A percentile compares a stretch with the other conserved stretches of the same genome.
phyloP scores from a whole-genome alignment of 345 rosid genomes.

The Murraya paniculata region DNA sequence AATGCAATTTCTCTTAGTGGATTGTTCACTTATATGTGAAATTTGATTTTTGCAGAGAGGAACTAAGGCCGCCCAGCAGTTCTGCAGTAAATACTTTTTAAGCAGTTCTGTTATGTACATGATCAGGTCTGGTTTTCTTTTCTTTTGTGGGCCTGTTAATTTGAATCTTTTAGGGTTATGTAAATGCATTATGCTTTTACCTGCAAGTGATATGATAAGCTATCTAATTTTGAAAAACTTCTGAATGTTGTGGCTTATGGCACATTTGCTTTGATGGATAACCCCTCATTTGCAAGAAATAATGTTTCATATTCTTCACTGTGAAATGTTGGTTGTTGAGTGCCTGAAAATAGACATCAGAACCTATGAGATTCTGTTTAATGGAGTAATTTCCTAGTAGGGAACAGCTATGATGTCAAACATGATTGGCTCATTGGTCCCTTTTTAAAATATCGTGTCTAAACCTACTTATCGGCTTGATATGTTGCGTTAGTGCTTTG shows the following conservation, averaged over 20 bases:
- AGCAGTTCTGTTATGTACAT: constrained; percentile 86
- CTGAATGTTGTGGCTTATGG: background rate
- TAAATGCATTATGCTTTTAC: background rate
- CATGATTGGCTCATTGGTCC: background rate
- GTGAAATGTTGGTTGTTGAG: background rate
- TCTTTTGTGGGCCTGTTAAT: background rate
- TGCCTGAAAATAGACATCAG: background rate
- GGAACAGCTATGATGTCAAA: background rate
- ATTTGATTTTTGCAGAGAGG: constrained; percentile 62
- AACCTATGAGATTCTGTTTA: background rate
- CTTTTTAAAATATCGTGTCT: background rate
- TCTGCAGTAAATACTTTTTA: constrained; percentile 67
- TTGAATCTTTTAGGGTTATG: background rate
- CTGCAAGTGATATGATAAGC: background rate
- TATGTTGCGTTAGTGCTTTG: background rate
- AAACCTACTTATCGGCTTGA: background rate
- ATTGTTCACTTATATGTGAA: constrained; percentile 11
- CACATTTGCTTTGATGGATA: background rate
- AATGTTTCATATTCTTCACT: background rate
- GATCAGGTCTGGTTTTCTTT: constrained; percentile 60
- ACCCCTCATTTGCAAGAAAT: background rate
- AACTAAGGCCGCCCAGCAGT: constrained; percentile 66
- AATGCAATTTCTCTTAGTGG: background rate
- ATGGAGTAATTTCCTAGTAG: background rate
- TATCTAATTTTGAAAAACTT: background rate